Conservation (phyloP, 441 rosid genomes). For the Breynia disticha region DNA sequence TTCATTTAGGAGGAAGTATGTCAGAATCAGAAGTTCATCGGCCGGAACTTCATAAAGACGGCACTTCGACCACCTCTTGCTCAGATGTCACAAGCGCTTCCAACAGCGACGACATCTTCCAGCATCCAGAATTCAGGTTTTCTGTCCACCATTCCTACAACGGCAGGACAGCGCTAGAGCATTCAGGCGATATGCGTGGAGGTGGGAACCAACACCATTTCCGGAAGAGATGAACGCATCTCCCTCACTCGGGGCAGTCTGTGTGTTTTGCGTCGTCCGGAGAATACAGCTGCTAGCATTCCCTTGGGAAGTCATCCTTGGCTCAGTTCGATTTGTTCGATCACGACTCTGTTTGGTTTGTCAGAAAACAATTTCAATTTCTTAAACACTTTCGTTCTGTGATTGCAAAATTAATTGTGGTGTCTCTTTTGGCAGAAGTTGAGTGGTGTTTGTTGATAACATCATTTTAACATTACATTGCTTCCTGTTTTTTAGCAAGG, state of each 20-base stretch:
- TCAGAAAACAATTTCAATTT: background rate
- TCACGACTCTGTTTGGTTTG: background rate
- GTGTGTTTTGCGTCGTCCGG: conserved; percentile 13
- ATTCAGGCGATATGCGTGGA: conserved; percentile 22
- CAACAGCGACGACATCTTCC: conserved; percentile 32
- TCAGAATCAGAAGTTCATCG: conserved; percentile 34
- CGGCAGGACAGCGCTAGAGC: conserved; percentile 31
- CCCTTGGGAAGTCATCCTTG: conserved; percentile 58
- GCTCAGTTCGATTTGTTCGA: conserved; percentile 21
- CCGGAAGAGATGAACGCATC: background rate
- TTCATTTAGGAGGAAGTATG: conserved; percentile 15
- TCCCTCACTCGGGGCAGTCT: conserved; percentile 1
- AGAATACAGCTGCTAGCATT: background rate
- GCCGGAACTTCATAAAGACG: conserved; percentile 22
- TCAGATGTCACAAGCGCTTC: conserved; percentile 43
- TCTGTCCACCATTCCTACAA: conserved; percentile 35
- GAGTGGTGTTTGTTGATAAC: no score
- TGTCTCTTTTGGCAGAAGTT: no score
- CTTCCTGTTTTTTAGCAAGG: no score
- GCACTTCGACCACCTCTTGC: conserved; percentile 37
- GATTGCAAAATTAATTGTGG: background rate
- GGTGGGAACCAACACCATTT: conserved; percentile 24
- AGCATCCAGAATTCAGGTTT: conserved; percentile 39
- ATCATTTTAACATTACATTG: no score
- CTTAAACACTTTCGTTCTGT: background rate